Base-by-base conservation (phyloP, 768 basidiomycete species). In the Suillus americanus region DNA sequence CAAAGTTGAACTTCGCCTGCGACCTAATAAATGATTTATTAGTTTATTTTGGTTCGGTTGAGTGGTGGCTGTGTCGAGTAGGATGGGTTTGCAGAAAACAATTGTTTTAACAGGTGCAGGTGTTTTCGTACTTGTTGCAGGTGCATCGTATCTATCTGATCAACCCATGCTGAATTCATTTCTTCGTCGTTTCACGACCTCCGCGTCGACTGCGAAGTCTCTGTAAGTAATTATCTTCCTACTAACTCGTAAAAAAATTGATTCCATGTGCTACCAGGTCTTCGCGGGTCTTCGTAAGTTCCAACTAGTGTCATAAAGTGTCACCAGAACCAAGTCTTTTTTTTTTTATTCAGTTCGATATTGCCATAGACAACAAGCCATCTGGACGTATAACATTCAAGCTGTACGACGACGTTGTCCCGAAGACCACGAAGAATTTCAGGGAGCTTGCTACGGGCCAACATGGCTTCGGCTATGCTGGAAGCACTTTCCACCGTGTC, bases 351-450 rank as follows among this genome's bases (percentile, higher is more conserved):
- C 61, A 90, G 89, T 90, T 91, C 67, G 85, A 90, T 62, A 72
- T 91, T 64, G 76, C 81, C 2, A 89, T 95, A 74, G 82, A 86
- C 75, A 76, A 77, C 18, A 72, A 82, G 55, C 84, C 87, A 4
- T 79, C 84, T 1, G 92, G 91, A 28, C 87, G 90, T 53, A 86
- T 96, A 68, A 82, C 89, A 33, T 93, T 96, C 85, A 87, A 90
- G 76, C 85, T 96, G 50, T 94, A 84, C 77, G 92, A 95, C 76
- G 85, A 89, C 62, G 81, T 85, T 20, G 92, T 93, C n/a, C 95
- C 95, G 62, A 86, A 84, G 76, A 95, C 94, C 13, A 76, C 90
- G 3, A 78, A 77, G 59, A 94, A 95, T 81, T 95, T 95, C 80
- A 88, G 93, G 62, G 88, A 90, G 72, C 82, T 95, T 54, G 86